phyloP scores from a whole-genome alignment of 1,284 basidiomycete genomes.

The Naganishia albida region DNA sequence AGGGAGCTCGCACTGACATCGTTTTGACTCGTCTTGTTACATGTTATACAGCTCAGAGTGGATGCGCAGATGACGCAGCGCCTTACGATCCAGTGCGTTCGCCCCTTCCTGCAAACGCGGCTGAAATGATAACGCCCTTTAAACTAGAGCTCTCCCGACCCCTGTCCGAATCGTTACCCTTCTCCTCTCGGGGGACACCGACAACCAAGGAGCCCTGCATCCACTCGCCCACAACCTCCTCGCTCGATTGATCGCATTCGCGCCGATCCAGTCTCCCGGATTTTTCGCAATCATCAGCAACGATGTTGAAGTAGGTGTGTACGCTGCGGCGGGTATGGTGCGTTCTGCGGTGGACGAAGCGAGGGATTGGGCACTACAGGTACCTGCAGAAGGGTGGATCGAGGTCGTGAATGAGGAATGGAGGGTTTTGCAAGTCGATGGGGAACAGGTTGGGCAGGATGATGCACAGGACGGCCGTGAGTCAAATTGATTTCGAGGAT shows the following conservation, averaged over 20 bases:
- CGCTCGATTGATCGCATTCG: background rate
- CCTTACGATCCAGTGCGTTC: conserved; percentile 13
- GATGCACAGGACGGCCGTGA: background rate
- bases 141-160: conserved; percentile 6
- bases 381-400: conserved; percentile 2
- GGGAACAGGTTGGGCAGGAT: conserved; percentile 3
- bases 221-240: conserved; percentile 13
- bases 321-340: conserved; percentile 9
- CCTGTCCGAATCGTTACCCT: conserved; percentile 17
- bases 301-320: conserved; percentile 10
- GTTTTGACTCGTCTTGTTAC: background rate
- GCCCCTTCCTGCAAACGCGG: too few species aligned
- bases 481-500: background rate
- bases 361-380: background rate
- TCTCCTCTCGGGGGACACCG: background rate
- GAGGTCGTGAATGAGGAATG: conserved; percentile 20
- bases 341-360: background rate
- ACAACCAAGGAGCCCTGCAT: background rate
- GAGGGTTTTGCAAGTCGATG: conserved; percentile 23
- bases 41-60: background rate
- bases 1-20: too few species aligned
- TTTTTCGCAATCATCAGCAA: conserved; percentile 23
- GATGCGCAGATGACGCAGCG: conserved; percentile 3
- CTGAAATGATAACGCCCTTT: background rate
- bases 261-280: conserved; percentile 12